These are phyloP conservation scores for Mimosa pudica DNA, from an alignment of 306 rosid genomes.

Conservation along the genomic window DNA sequence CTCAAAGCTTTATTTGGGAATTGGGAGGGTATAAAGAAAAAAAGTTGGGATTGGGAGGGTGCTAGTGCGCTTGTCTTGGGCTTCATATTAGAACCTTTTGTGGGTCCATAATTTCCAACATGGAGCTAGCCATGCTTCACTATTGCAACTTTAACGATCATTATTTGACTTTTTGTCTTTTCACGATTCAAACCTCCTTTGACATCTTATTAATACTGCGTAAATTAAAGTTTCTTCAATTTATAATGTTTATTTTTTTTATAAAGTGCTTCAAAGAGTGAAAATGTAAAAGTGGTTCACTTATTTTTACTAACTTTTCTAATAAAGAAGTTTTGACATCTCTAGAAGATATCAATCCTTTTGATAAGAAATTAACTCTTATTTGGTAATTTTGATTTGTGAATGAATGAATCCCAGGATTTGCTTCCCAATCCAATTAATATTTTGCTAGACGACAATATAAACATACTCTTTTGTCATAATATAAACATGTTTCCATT, in stretches of 20 bases:
- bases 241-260: no score
- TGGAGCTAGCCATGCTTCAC: conserved; percentile 37
- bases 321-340: not conserved
- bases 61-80: conserved; percentile 34
- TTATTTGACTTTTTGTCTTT: conserved; percentile 45
- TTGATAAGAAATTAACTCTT: not conserved
- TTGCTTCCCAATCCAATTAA: not conserved
- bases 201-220: not conserved
- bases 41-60: conserved; percentile 24
- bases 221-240: not conserved
- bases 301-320: not conserved
- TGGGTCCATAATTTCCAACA: conserved; percentile 34
- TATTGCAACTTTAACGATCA: conserved; percentile 49
- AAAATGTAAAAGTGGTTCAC: not conserved
- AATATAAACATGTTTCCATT: not conserved
- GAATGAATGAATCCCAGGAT: not conserved
- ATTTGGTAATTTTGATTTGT: not conserved
- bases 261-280: not conserved
- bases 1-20: conserved; percentile 44
- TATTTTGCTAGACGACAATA: no score
- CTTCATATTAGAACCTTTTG: conserved; percentile 43
- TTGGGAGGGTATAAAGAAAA: conserved; percentile 27
- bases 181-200: not conserved
- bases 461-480: no score
- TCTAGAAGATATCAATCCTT: not conserved